These are phyloP conservation scores for Passalora sequoiae DNA, from an alignment of 2,329 filamentous ascomycete genomes.

Conservation along the genomic window DNA sequence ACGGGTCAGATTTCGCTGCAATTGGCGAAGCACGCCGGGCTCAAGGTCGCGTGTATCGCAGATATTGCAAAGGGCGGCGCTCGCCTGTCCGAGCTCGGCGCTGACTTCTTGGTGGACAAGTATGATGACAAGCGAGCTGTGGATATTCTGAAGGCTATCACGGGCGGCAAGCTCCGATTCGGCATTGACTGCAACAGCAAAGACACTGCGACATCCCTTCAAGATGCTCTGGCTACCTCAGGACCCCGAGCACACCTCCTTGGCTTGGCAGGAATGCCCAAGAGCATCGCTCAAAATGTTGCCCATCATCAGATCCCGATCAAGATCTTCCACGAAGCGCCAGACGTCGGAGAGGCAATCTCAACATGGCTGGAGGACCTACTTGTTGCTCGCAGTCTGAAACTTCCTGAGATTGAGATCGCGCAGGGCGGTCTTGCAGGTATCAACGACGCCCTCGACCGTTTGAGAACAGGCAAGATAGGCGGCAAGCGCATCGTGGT, in stretches of 20 bases:
- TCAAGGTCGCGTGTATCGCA: conserved; percentile 61
- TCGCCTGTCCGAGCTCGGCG: conserved; percentile 48
- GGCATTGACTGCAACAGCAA: conserved; percentile 63
- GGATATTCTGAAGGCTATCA: conserved; percentile 57
- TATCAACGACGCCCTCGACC: conserved; percentile 64
- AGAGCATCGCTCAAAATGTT: conserved; percentile 46
- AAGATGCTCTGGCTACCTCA: conserved; percentile 46
- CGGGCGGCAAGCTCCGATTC: conserved; percentile 56
- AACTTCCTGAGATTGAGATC: conserved; percentile 61
- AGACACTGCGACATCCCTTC: conserved; percentile 56
- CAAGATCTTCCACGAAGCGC: conserved; percentile 67
- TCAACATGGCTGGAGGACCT: conserved; percentile 64
- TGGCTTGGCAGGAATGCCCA: conserved; percentile 63
- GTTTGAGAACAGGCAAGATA: conserved; percentile 60
- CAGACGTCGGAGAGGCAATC: conserved; percentile 57
- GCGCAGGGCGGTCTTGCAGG: conserved; percentile 59
- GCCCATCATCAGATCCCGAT: conserved; percentile 64
- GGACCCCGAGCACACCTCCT: conserved; percentile 52
- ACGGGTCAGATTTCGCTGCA: conserved; percentile 64
- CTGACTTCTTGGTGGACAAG: conserved; percentile 65
- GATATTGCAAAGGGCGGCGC: conserved; percentile 63
- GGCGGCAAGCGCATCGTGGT: conserved; percentile 67
- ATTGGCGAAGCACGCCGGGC: conserved; percentile 60
- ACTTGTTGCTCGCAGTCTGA: conserved; percentile 50
- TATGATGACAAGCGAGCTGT: conserved; percentile 61